Evolutionary conservation across 495 filamentous ascomycete species (phyloP).

Genomic region (Penicillium egyptiacum): DNA sequence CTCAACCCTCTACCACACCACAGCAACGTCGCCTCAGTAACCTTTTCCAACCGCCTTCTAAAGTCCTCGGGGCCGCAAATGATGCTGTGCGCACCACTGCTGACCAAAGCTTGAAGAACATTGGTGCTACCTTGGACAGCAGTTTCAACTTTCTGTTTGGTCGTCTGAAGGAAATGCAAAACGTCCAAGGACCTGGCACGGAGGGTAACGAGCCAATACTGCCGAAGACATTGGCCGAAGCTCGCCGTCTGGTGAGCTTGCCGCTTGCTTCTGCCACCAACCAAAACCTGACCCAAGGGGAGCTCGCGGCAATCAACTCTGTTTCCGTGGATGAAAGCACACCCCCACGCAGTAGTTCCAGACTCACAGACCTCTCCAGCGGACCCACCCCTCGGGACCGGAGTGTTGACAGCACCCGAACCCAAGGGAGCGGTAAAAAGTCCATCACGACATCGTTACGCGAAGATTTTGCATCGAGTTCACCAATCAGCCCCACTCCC

Average conservation of each 20-base stretch:
- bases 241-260: conserved; percentile 73
- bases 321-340: conserved; percentile 37
- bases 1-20: conserved; percentile 40
- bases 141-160: conserved; percentile 94
- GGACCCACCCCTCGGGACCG: conserved; percentile 65
- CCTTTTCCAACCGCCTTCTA: conserved; percentile 77
- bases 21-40: conserved; percentile 72
- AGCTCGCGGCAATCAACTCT: conserved; percentile 44
- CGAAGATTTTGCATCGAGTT: conserved; percentile 27
- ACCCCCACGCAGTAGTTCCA: conserved; percentile 35
- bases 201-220: conserved; percentile 49
- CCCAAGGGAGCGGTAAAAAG: conserved; percentile 44
- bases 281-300: conserved; percentile 47
- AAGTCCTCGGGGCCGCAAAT: conserved; percentile 75
- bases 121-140: conserved; percentile 80
- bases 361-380: conserved; percentile 56
- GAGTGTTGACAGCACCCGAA: conserved; percentile 74
- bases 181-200: conserved; percentile 43
- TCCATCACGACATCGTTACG: conserved; percentile 28
- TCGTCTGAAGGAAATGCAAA: conserved; percentile 69
- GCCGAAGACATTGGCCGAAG: conserved; percentile 90
- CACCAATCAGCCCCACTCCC: conserved; percentile 47
- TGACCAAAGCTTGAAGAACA: conserved; percentile 86
- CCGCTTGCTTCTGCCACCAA: conserved; percentile 62
- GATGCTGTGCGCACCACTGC: conserved; percentile 83